phyloP scores from a whole-genome alignment of 805 yeast species.

The Candida xyloterini region DNA sequence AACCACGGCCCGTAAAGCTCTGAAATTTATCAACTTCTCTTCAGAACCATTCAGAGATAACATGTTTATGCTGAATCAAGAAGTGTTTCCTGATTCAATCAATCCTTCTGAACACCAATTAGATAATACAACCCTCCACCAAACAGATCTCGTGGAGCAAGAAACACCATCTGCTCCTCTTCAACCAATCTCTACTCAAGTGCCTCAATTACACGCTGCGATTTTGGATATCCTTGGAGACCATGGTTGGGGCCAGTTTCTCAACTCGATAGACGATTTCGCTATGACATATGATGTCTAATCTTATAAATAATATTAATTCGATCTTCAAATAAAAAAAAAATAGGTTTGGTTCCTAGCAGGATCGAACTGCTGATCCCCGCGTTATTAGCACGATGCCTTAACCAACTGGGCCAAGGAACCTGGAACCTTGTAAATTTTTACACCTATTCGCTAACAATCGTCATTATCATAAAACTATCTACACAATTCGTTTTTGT shows the following conservation, averaged over 20 bases:
- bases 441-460: neutral
- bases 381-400: constrained; percentile 46
- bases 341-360: constrained; percentile 64
- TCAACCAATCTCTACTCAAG: constrained; percentile 1
- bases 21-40: constrained; percentile 12
- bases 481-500: constrained; percentile 37
- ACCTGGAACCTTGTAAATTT: constrained; percentile 17
- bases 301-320: constrained; percentile 2
- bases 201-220: constrained; percentile 19
- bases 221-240: constrained; percentile 31
- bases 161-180: neutral
- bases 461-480: neutral
- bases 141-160: neutral
- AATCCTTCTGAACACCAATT: neutral
- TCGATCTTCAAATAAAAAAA: constrained; percentile 1
- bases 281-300: constrained; percentile 21
- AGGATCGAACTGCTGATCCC: constrained; percentile 85
- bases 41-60: neutral
- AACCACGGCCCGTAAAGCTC: constrained; percentile 1
- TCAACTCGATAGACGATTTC: constrained; percentile 29
- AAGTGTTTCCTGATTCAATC: neutral
- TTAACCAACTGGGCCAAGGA: constrained; percentile 46
- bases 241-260: constrained; percentile 31
- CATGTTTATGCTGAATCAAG: neutral
- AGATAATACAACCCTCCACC: neutral